Evolutionary conservation across 75 land plant species (phyloP).

Genomic region (Sequoiadendron giganteum): DNA sequence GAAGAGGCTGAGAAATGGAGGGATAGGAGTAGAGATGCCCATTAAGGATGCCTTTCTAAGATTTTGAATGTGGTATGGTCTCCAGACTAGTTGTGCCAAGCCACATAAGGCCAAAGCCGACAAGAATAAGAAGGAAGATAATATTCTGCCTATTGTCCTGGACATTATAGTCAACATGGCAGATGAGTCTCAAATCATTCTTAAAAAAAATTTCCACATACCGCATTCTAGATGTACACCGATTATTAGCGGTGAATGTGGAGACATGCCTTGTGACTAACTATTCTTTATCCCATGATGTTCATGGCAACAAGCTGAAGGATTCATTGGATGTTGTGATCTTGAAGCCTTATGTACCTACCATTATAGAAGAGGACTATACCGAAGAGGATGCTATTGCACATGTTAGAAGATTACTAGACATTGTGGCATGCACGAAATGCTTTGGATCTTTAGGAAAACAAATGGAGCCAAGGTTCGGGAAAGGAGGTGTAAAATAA

Average conservation of each 20-base stretch:
- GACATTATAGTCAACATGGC: constrained; percentile 77
- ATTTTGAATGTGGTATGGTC: no score
- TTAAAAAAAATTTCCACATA: constrained; percentile 96
- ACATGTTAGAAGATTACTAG: constrained; percentile 85
- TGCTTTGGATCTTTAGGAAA: constrained; percentile 58
- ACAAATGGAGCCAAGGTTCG: constrained; percentile 14
- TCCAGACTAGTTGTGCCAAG: no score
- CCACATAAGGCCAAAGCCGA: no score
- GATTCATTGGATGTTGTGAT: constrained; percentile 81
- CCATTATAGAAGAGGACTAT: no score
- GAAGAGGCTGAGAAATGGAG: no score
- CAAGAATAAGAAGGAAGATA: no score
- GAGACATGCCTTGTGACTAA: constrained; percentile 89
- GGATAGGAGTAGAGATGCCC: no score
- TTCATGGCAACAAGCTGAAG: constrained; percentile 60
- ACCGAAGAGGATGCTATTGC: no score
- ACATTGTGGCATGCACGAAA: constrained; percentile 88
- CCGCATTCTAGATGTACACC: constrained; percentile 77
- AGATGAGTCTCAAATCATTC: constrained; percentile 60
- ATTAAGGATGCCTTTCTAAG: no score
- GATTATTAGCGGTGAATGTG: constrained; percentile 60
- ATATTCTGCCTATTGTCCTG: constrained; percentile 59
- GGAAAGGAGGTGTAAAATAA: constrained; percentile 14
- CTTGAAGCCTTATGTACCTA: no score
- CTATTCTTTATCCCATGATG: constrained; percentile 81